Conservation (phyloP, 805 yeast genomes). For the Teunomyces lycoperdinae region DNA sequence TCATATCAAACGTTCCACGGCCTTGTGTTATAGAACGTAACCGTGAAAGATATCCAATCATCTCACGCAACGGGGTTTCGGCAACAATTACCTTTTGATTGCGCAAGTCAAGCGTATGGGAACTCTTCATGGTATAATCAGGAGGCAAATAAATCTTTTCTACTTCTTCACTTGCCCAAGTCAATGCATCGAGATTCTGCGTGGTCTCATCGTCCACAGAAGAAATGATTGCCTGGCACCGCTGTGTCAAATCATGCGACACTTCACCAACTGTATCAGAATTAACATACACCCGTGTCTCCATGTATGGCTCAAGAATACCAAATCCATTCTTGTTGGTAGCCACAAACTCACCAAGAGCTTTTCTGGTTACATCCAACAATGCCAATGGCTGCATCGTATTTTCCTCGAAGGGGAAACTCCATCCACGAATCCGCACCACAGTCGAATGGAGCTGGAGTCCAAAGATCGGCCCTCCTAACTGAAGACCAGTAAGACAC, state of each 20-base stretch:
- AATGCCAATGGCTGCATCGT: conserved; percentile 27
- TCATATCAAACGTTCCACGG: conserved; percentile 79
- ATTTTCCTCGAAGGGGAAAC: conserved; percentile 50
- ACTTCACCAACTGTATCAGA: conserved; percentile 79
- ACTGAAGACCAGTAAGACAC: conserved; percentile 56
- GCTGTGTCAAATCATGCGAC: conserved; percentile 76
- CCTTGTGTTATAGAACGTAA: conserved; percentile 88
- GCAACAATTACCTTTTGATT: conserved; percentile 66
- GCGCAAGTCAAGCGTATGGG: conserved; percentile 15
- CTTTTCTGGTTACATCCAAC: conserved; percentile 44
- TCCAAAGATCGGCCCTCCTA: conserved; percentile 62
- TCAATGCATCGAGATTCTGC: conserved; percentile 32
- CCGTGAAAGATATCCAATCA: conserved; percentile 83
- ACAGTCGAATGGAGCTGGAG: conserved; percentile 59
- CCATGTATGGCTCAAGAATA: conserved; percentile 87
- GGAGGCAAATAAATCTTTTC: conserved; percentile 67
- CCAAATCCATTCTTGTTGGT: conserved; percentile 34
- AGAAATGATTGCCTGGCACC: conserved; percentile 70
- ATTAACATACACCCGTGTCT: conserved; percentile 59
- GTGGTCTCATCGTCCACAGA: conserved; percentile 65
- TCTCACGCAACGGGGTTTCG: conserved; percentile 78
- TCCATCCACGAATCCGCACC: conserved; percentile 52
- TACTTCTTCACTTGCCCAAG: conserved; percentile 55
- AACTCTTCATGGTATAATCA: conserved; percentile 57
- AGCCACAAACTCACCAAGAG: conserved; percentile 24